A percentile compares a stretch with the other conserved stretches of the same genome.
Evolutionary conservation across 1,139 yeast species (phyloP).

Genomic region (Ogataea hybrid): DNA sequence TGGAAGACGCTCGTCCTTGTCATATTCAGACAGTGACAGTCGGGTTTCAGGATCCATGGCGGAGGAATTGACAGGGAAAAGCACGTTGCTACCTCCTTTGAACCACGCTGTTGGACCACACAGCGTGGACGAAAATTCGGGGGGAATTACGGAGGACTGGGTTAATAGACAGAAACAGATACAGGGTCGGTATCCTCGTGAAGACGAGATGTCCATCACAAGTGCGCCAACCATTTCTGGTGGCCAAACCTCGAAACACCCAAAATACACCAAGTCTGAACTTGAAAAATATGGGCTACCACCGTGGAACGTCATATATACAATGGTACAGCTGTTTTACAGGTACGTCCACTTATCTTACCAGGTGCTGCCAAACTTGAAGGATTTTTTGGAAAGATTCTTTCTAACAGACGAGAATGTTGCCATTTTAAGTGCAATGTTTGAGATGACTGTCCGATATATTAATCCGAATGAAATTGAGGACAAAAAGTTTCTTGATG

Average conservation of each 20-base stretch:
- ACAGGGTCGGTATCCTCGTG: constrained; percentile 1
- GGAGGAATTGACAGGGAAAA: background rate
- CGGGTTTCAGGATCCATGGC: constrained; percentile 1
- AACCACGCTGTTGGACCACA: background rate
- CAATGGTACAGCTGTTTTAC: constrained; percentile 47
- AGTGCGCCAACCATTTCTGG: too few species aligned
- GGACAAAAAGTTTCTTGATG: constrained; percentile 31
- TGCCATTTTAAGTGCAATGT: constrained; percentile 40
- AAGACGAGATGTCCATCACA: background rate
- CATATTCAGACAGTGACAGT: constrained; percentile 7
- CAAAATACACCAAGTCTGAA: constrained; percentile 27
- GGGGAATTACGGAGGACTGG: constrained; percentile 27
- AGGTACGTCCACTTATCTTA: constrained; percentile 46
- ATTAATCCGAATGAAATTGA: constrained; percentile 34
- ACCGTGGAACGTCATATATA: constrained; percentile 36
- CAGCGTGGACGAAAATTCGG: constrained; percentile 5
- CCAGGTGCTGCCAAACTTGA: constrained; percentile 44
- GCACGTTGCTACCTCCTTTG: constrained; percentile 8
- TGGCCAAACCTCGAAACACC: background rate
- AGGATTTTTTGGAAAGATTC: constrained; percentile 36
- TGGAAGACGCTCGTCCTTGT: background rate
- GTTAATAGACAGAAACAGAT: constrained; percentile 19
- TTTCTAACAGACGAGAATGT: constrained; percentile 40
- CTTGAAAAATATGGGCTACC: constrained; percentile 43
- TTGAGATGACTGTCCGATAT: constrained; percentile 36